Conservation (phyloP, 257 asterid species). For the Solanum dulcamara region DNA sequence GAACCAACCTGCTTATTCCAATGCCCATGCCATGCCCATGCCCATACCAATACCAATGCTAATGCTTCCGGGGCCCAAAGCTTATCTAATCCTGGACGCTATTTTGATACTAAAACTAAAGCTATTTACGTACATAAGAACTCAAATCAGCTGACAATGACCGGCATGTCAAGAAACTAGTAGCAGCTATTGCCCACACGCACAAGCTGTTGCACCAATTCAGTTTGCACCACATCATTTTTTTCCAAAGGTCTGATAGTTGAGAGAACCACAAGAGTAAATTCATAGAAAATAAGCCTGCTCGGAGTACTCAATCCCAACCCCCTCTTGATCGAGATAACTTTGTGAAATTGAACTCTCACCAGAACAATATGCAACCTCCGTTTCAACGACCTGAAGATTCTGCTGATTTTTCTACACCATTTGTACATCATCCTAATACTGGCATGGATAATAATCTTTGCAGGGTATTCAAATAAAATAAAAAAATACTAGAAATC, state of each 20-base stretch:
- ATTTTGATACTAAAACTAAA: background rate
- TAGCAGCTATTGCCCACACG: background rate
- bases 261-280: slow-evolving; percentile 4
- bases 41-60: background rate
- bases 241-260: background rate
- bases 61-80: background rate
- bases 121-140: background rate
- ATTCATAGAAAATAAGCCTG: slow-evolving; percentile 2
- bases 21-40: too few relatives aligned
- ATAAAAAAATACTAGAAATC: too few relatives aligned
- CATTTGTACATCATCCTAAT: background rate
- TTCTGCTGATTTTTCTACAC: background rate
- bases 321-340: background rate
- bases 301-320: background rate
- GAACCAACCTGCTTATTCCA: background rate
- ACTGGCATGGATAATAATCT: background rate
- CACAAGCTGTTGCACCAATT: slow-evolving; percentile 12
- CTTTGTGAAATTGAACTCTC: background rate
- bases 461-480: too few relatives aligned
- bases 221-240: slow-evolving; percentile 26
- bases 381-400: background rate
- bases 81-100: background rate
- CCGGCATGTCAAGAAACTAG: slow-evolving; percentile 8
- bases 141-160: slow-evolving; percentile 2
- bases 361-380: background rate